phyloP scores from a whole-genome alignment of 169 alveolate species.

The Plasmodium relictum region DNA sequence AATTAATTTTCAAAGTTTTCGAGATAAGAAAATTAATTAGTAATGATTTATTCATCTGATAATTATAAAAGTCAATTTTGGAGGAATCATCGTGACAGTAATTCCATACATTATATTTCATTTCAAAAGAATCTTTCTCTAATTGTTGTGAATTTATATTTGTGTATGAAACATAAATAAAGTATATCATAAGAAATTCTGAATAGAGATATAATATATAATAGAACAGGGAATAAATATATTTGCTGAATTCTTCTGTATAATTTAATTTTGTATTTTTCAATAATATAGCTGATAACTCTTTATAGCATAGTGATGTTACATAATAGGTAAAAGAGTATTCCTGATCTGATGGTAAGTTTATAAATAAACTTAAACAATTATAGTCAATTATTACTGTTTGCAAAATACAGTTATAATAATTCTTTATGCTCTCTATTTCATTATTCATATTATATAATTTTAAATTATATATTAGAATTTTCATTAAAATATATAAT shows the following conservation, averaged over 20 bases:
- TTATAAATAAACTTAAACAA: constrained; percentile 67
- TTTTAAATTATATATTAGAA: constrained; percentile 24
- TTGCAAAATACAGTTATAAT: constrained; percentile 54
- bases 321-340: constrained; percentile 73
- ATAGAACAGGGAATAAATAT: constrained; percentile 54
- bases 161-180: constrained; percentile 52
- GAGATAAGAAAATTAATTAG: constrained; percentile 29
- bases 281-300: constrained; percentile 35
- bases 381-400: constrained; percentile 47
- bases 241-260: constrained; percentile 18
- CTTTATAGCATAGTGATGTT: constrained; percentile 58
- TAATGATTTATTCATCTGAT: constrained; percentile 48
- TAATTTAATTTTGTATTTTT: constrained; percentile 13
- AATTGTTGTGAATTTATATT: constrained; percentile 30
- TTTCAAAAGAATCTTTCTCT: constrained; percentile 40
- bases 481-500: constrained; percentile 65
- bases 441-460: constrained; percentile 57
- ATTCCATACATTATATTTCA: constrained; percentile 48
- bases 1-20: constrained; percentile 40
- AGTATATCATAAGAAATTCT: constrained; percentile 68
- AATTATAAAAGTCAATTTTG: constrained; percentile 51
- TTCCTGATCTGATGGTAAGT: constrained; percentile 56
- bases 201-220: constrained; percentile 44
- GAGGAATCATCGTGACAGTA: constrained; percentile 45
- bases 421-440: constrained; percentile 60